phyloP scores from a whole-genome alignment of 176 grass and related monocot species.

The Musa schizocarpa region DNA sequence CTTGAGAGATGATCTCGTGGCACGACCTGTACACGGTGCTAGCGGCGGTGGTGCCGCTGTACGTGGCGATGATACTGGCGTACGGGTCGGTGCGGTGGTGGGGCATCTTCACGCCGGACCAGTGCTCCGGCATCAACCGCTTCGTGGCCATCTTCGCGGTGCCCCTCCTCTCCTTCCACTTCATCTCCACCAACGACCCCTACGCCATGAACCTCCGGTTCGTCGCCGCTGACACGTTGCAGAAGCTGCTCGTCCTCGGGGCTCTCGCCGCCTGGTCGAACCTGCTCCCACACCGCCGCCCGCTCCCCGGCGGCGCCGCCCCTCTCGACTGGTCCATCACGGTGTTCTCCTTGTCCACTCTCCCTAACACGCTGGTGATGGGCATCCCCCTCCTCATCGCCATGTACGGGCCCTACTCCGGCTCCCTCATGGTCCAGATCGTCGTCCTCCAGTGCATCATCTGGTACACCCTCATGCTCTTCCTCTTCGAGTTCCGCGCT shows the following conservation, averaged over 20 bases:
- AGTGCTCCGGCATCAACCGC: conserved; percentile 68
- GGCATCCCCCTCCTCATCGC: conserved; percentile 20
- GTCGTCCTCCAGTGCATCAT: conserved; percentile 20
- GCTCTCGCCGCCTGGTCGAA: conserved; percentile 32
- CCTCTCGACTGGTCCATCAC: conserved; percentile 19
- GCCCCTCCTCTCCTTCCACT: conserved; percentile 66
- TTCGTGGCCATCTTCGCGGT: conserved; percentile 74
- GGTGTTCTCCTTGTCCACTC: conserved; percentile 7
- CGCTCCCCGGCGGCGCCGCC: conserved; percentile 6
- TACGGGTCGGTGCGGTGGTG: conserved; percentile 68
- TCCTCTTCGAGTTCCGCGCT: conserved; percentile 16
- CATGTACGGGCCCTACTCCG: conserved; percentile 12
- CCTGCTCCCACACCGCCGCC: neutral
- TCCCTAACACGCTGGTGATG: conserved; percentile 11
- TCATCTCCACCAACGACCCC: conserved; percentile 54
- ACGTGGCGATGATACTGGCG: conserved; percentile 63
- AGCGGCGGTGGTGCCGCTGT: conserved; percentile 54
- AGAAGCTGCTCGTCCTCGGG: conserved; percentile 47
- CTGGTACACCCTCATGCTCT: conserved; percentile 18
- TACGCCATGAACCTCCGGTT: conserved; percentile 67
- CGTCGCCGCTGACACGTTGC: conserved; percentile 58
- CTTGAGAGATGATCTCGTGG: conserved; percentile 45
- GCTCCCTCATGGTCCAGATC: conserved; percentile 15
- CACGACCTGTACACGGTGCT: conserved; percentile 66
- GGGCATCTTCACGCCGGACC: conserved; percentile 52